Evolutionary conservation across 495 filamentous ascomycete genomes (phyloP).

Genomic region (Letharia columbiana): DNA sequence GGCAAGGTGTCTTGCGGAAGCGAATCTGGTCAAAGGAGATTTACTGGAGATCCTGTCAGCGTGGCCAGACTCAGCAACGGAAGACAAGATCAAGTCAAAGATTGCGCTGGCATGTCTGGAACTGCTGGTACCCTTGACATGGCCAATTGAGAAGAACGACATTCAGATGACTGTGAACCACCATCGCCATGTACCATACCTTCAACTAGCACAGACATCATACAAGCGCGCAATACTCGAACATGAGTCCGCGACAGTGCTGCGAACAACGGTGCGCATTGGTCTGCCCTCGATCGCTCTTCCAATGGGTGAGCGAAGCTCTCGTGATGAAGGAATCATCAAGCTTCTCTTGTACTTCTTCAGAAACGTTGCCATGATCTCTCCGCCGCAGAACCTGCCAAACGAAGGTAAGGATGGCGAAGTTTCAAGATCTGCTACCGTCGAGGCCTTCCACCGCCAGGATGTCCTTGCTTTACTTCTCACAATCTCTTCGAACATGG

Average conservation of each 20-base stretch:
- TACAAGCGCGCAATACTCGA: constrained; percentile 88
- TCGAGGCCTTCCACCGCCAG: constrained; percentile 80
- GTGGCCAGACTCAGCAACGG: constrained; percentile 61
- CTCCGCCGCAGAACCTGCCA: constrained; percentile 50
- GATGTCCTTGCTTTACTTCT: constrained; percentile 80
- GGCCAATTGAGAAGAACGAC: constrained; percentile 76
- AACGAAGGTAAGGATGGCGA: constrained; percentile 75
- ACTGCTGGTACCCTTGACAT: constrained; percentile 87
- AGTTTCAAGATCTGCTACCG: constrained; percentile 76
- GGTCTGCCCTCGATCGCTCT: constrained; percentile 83
- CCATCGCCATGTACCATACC: constrained; percentile 77
- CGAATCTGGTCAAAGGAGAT: constrained; percentile 85
- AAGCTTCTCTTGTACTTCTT: constrained; percentile 83
- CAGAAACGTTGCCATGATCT: constrained; percentile 79
- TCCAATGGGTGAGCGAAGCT: constrained; percentile 61
- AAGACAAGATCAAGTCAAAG: constrained; percentile 65
- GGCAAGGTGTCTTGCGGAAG: constrained; percentile 82
- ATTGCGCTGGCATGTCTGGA: constrained; percentile 83
- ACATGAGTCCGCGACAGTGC: constrained; percentile 62
- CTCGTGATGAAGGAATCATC: constrained; percentile 86
- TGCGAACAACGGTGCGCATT: constrained; percentile 68
- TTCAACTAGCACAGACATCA: constrained; percentile 74
- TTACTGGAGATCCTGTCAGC: constrained; percentile 77
- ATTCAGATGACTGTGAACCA: constrained; percentile 85
- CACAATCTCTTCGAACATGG: constrained; percentile 81